phyloP scores from a whole-genome alignment of 345 rosid species.

The Eutrema yunnanense region DNA sequence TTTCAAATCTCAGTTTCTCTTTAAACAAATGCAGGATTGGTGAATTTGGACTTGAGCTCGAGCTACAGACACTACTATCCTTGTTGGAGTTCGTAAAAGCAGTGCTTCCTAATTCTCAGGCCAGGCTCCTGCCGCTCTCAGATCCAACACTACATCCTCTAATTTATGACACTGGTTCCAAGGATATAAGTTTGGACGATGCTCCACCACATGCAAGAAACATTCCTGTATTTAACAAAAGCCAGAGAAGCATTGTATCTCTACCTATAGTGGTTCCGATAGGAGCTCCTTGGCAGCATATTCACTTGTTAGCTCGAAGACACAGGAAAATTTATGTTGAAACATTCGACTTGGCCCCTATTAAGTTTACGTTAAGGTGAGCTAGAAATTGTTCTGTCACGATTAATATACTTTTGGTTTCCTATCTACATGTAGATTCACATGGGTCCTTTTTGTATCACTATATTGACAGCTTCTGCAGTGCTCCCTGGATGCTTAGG shows the following conservation, averaged over 20 bases:
- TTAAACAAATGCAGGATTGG: conserved; percentile 56
- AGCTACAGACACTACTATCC: conserved; percentile 66
- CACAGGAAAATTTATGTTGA: conserved; percentile 82
- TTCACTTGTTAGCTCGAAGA: conserved; percentile 74
- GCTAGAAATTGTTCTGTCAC: conserved; percentile 3
- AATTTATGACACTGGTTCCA: conserved; percentile 35
- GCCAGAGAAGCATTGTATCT: conserved; percentile 32
- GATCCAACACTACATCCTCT: conserved; percentile 42
- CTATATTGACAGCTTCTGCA: conserved; percentile 72
- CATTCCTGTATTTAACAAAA: conserved; percentile 33
- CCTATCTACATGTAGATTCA: conserved; percentile 14
- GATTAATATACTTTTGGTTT: conserved; percentile 8
- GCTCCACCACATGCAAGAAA: conserved; percentile 34
- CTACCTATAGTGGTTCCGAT: conserved; percentile 75
- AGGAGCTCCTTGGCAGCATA: conserved; percentile 96
- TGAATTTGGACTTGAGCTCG: conserved; percentile 83
- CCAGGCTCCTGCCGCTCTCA: conserved; percentile 47
- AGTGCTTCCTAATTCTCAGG: conserved; percentile 55
- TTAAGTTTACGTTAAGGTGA: conserved; percentile 75
- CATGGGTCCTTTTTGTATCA: conserved; percentile 14
- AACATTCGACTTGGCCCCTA: conserved; percentile 66
- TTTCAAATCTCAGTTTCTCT: conserved; percentile 17
- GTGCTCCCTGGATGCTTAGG: conserved; percentile 89
- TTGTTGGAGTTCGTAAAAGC: conserved; percentile 62
- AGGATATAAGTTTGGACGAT: conserved; percentile 32